phyloP scores from a whole-genome alignment of 768 basidiomycete species.

The Termitomyces sp. region DNA sequence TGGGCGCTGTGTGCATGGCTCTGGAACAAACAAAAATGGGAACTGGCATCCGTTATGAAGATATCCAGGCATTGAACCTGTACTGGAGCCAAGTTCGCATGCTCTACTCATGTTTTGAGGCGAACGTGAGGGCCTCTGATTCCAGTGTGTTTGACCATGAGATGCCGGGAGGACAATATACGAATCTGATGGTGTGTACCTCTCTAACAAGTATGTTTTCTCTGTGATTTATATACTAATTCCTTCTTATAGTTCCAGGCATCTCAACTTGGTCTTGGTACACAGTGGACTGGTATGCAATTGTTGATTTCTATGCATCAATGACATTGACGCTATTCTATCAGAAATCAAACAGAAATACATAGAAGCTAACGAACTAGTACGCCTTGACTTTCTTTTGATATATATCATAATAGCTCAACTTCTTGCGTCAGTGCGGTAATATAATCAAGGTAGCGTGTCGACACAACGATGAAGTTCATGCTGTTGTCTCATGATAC shows the following conservation, averaged over 20 bases:
- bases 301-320: slow-evolving; percentile 6
- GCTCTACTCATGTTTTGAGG: slow-evolving; percentile 96
- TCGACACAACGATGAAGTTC: not conserved
- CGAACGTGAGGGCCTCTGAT: slow-evolving; percentile 94
- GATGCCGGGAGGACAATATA: slow-evolving; percentile 98
- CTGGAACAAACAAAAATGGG: slow-evolving; percentile 92
- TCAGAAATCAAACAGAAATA: slow-evolving; percentile 97
- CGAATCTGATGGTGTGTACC: slow-evolving; percentile 74
- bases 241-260: slow-evolving; percentile 83
- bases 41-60: slow-evolving; percentile 94
- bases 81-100: slow-evolving; percentile 98
- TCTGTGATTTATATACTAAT: slow-evolving; percentile 10
- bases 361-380: slow-evolving; percentile 94
- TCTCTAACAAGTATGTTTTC: slow-evolving; percentile 4
- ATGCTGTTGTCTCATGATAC: not conserved
- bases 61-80: slow-evolving; percentile 94
- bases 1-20: slow-evolving; percentile 95
- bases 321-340: slow-evolving; percentile 6
- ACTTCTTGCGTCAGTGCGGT: slow-evolving; percentile 59
- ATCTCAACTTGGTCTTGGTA: slow-evolving; percentile 91
- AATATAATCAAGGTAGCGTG: slow-evolving; percentile 82
- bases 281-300: slow-evolving; percentile 81
- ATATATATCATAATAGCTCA: slow-evolving; percentile 5
- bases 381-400: slow-evolving; percentile 30
- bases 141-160: slow-evolving; percentile 98